phyloP scores from a whole-genome alignment of 2,329 filamentous ascomycete genomes.

The Penicillium sp. region DNA sequence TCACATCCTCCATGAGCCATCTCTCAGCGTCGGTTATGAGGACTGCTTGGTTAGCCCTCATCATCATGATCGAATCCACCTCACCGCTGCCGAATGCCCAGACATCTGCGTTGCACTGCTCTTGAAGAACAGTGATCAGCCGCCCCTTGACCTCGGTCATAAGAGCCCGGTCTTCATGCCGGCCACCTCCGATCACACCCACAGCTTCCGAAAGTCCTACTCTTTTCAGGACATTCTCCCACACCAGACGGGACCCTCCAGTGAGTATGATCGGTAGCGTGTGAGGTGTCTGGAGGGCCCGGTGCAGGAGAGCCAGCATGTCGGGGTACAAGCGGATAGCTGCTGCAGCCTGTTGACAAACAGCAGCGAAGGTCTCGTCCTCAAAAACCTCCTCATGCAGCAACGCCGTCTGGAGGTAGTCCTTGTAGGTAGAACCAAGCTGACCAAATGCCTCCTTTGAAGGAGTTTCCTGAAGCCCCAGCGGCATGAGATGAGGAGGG shows the following conservation, averaged over 20 bases:
- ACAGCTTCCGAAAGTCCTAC: constrained; percentile 52
- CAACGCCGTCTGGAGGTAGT: neutral
- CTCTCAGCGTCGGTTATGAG: constrained; percentile 60
- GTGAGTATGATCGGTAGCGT: constrained; percentile 47
- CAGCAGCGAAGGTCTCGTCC: neutral
- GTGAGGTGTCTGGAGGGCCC: neutral
- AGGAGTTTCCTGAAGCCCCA: neutral
- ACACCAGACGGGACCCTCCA: constrained; percentile 60
- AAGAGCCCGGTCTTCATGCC: constrained; percentile 55
- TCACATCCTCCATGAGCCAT: constrained; percentile 61
- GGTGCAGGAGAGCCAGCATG: constrained; percentile 1
- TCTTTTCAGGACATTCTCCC: constrained; percentile 60
- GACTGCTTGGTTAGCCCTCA: constrained; percentile 58
- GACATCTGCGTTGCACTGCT: constrained; percentile 48
- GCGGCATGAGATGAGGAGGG: neutral
- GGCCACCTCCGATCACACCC: constrained; percentile 60
- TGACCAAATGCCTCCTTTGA: neutral
- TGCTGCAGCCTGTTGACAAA: neutral
- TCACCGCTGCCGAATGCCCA: constrained; percentile 67
- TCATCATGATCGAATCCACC: constrained; percentile 65
- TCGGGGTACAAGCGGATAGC: neutral
- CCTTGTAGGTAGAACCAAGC: neutral
- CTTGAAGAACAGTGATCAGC: constrained; percentile 53
- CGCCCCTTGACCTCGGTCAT: constrained; percentile 60
- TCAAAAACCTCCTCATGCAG: neutral